A percentile compares a stretch with the other conserved stretches of the same genome.
These are phyloP conservation scores for Fistulinella prunicolor DNA, from an alignment of 768 basidiomycete genomes.

Conservation along the genomic window DNA sequence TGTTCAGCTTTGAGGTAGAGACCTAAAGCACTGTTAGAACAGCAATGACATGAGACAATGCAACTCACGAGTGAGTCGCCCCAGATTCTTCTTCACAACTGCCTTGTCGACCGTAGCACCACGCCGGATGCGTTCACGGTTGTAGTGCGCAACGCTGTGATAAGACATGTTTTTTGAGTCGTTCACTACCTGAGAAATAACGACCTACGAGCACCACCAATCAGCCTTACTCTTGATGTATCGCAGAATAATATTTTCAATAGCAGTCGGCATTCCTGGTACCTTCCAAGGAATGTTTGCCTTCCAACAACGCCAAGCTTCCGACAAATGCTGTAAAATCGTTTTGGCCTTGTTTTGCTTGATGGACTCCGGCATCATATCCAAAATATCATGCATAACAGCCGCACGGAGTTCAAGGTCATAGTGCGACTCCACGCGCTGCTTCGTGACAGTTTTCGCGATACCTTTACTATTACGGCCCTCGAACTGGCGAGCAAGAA, in stretches of 20 bases:
- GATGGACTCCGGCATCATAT: slow-evolving; percentile 99
- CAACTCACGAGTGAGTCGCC: slow-evolving; percentile 85
- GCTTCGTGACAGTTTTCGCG: slow-evolving; percentile 98
- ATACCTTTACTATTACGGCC: slow-evolving; percentile 95
- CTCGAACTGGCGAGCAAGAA: slow-evolving; percentile 97
- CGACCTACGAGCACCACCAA: slow-evolving; percentile 90
- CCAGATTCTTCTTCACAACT: slow-evolving; percentile 98
- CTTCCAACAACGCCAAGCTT: slow-evolving; percentile 98
- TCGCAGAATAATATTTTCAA: slow-evolving; percentile 97
- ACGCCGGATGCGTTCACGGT: slow-evolving; percentile 94
- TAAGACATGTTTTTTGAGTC: background rate
- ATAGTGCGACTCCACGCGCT: slow-evolving; percentile 98
- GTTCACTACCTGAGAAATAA: background rate
- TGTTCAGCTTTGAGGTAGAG: slow-evolving; percentile 99
- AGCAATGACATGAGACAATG: background rate
- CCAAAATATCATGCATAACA: slow-evolving; percentile 99
- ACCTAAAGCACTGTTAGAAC: slow-evolving; percentile 36
- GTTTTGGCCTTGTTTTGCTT: slow-evolving; percentile 99
- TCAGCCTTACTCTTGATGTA: slow-evolving; percentile 99
- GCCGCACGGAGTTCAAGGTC: slow-evolving; percentile 96
- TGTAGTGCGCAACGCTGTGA: slow-evolving; percentile 88
- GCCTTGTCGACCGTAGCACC: slow-evolving; percentile 98
- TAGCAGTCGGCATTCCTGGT: slow-evolving; percentile 98
- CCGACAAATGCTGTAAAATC: slow-evolving; percentile 95
- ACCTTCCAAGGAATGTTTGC: slow-evolving; percentile 99